Evolutionary conservation across 441 rosid species (phyloP).

Genomic region (Populus hybrid): DNA sequence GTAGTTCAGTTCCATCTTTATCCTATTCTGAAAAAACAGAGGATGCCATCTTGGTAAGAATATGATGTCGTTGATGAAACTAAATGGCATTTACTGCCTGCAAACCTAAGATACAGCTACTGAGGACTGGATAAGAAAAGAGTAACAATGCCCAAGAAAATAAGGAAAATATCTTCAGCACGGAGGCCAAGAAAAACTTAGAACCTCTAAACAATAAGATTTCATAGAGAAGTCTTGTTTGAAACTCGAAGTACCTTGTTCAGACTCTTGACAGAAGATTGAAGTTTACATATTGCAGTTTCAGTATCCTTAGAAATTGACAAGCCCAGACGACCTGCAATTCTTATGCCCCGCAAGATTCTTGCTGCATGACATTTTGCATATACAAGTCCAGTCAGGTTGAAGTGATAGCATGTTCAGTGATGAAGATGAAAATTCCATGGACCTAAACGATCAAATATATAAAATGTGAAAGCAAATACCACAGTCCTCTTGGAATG

Average conservation of each 20-base stretch:
- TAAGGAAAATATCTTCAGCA: neutral
- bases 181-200: neutral
- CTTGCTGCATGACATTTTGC: conserved; percentile 54
- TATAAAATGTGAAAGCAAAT: conserved; percentile 32
- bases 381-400: conserved; percentile 8
- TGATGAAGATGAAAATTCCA: conserved; percentile 9
- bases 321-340: conserved; percentile 83
- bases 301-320: conserved; percentile 64
- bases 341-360: conserved; percentile 86
- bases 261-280: conserved; percentile 52
- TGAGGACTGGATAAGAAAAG: neutral
- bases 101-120: neutral
- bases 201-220: conserved; percentile 8
- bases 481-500: conserved; percentile 92
- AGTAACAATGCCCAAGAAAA: neutral
- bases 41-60: conserved; percentile 20
- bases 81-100: neutral
- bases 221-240: conserved; percentile 12
- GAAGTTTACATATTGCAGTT: conserved; percentile 57
- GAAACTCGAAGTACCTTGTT: conserved; percentile 51
- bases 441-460: conserved; percentile 4
- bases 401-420: conserved; percentile 8
- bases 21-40: conserved; percentile 57
- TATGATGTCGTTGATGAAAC: conserved; percentile 8
- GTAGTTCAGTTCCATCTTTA: conserved; percentile 87